Conservation (phyloP, 2,329 filamentous ascomycete genomes). For the Ceratocystiopsis sp. region DNA sequence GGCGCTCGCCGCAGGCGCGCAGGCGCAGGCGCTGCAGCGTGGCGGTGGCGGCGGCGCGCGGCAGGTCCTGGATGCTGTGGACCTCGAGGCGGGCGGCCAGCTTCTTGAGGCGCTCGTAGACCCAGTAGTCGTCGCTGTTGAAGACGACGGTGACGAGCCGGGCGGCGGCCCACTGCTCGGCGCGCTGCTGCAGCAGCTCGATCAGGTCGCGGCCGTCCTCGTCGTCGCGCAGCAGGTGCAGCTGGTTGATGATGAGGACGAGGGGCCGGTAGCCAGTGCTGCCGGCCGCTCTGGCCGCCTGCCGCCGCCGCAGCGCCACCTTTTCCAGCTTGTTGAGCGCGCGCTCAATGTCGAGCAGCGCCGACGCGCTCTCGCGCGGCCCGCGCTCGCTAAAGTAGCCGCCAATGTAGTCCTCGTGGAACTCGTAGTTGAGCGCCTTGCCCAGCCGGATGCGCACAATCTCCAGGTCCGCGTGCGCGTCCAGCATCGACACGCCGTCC, state of each 20-base stretch:
- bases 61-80: conserved; percentile 67
- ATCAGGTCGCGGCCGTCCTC: conserved; percentile 86
- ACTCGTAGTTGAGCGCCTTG: conserved; percentile 91
- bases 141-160: conserved; percentile 85
- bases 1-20: conserved; percentile 53
- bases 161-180: conserved; percentile 89
- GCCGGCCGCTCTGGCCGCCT: conserved; percentile 23
- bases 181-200: conserved; percentile 85
- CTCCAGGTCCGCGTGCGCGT: conserved; percentile 86
- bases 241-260: conserved; percentile 86
- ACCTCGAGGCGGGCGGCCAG: conserved; percentile 92
- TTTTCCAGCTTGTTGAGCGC: conserved; percentile 98
- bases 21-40: conserved; percentile 67
- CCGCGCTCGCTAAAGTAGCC: conserved; percentile 90
- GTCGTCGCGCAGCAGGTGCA: conserved; percentile 80
- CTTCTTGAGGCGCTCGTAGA: conserved; percentile 86
- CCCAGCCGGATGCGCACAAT: conserved; percentile 88
- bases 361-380: conserved; percentile 67
- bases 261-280: conserved; percentile 33
- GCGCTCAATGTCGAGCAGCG: conserved; percentile 84
- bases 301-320: conserved; percentile 59
- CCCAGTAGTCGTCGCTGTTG: conserved; percentile 97
- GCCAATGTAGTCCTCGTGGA: conserved; percentile 94
- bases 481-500: conserved; percentile 83
- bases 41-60: conserved; percentile 57